phyloP scores from a whole-genome alignment of 2,329 filamentous ascomycete genomes.

The Claviceps purpurea region DNA sequence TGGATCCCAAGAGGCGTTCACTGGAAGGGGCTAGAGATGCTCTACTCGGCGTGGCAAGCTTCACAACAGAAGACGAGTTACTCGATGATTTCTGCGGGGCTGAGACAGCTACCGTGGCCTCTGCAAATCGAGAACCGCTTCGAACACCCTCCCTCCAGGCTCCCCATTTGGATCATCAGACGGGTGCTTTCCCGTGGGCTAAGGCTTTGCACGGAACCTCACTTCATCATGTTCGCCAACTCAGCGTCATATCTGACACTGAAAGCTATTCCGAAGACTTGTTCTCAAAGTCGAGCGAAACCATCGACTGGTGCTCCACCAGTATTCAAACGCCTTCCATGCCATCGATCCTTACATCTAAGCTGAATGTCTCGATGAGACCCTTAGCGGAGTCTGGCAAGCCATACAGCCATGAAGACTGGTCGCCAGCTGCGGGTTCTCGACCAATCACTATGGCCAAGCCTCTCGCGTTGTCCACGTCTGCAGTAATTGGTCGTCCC shows the following conservation, averaged over 20 bases:
- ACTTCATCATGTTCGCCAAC: slow-evolving; percentile 56
- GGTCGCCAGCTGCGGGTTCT: slow-evolving; percentile 49
- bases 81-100: slow-evolving; percentile 88
- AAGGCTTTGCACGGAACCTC: slow-evolving; percentile 73
- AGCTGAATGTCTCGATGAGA: slow-evolving; percentile 67
- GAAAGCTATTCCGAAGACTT: slow-evolving; percentile 73
- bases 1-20: slow-evolving; percentile 83
- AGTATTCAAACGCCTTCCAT: slow-evolving; percentile 67
- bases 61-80: slow-evolving; percentile 84
- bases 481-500: slow-evolving; percentile 66
- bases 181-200: slow-evolving; percentile 83
- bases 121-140: slow-evolving; percentile 85
- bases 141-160: slow-evolving; percentile 91
- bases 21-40: slow-evolving; percentile 65
- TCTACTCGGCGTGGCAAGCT: slow-evolving; percentile 68
- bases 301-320: slow-evolving; percentile 65
- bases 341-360: slow-evolving; percentile 74
- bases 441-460: slow-evolving; percentile 71
- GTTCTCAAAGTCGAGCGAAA: slow-evolving; percentile 64
- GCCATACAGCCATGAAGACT: slow-evolving; percentile 24
- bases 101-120: slow-evolving; percentile 63
- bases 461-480: slow-evolving; percentile 58
- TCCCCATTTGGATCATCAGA: slow-evolving; percentile 53
- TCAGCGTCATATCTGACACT: slow-evolving; percentile 75
- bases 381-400: slow-evolving; percentile 47